These are phyloP conservation scores for Kazachstania viticola DNA, from an alignment of 805 yeast genomes.

Conservation along the genomic window DNA sequence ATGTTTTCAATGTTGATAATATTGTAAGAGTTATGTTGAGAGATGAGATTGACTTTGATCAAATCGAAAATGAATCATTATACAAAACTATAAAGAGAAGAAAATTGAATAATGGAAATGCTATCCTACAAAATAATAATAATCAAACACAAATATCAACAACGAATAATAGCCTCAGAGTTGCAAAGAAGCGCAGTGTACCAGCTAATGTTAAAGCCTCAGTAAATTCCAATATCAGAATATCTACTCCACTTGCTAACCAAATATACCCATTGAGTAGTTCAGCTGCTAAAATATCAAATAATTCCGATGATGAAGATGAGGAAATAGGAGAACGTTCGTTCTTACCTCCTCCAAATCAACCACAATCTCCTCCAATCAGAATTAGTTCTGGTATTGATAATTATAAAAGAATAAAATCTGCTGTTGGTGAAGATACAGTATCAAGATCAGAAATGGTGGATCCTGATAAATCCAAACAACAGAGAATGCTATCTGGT, in stretches of 20 bases:
- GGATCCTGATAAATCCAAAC: constrained; percentile 28
- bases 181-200: constrained; percentile 15
- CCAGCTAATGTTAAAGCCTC: constrained; percentile 4
- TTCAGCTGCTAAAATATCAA: constrained; percentile 6
- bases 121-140: constrained; percentile 3
- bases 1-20: constrained; percentile 45
- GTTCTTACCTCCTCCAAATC: constrained; percentile 28
- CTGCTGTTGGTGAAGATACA: constrained; percentile 24
- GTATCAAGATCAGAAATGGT: constrained; percentile 30
- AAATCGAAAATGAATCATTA: constrained; percentile 13
- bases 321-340: constrained; percentile 25
- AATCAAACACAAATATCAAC: constrained; percentile 2
- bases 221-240: constrained; percentile 16
- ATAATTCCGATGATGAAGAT: constrained; percentile 24
- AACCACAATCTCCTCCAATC: constrained; percentile 29
- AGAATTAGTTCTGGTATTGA: constrained; percentile 28
- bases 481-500: constrained; percentile 24
- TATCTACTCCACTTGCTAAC: constrained; percentile 31
- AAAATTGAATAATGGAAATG: constrained; percentile 13
- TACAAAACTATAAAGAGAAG: constrained; percentile 15
- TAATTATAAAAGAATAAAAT: constrained; percentile 22
- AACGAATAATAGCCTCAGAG: constrained; percentile 7
- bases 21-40: constrained; percentile 36
- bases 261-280: constrained; percentile 28
- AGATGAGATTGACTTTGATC: constrained; percentile 28